phyloP scores from a whole-genome alignment of 2,329 filamentous ascomycete species.

The Dothideomycetidae sp. region DNA sequence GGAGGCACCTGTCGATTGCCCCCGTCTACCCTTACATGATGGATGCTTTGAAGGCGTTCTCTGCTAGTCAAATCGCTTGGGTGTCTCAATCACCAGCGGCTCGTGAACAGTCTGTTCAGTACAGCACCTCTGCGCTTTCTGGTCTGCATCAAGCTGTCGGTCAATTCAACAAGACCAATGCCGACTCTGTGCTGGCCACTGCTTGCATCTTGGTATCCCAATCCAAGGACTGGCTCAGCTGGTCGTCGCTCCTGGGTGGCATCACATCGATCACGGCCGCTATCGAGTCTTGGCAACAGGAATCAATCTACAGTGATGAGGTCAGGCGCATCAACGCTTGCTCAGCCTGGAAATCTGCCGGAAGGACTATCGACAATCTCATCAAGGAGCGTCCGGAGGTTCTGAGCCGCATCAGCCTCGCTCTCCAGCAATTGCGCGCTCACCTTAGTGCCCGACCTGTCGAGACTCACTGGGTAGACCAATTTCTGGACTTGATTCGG shows the following conservation, averaged over 20 bases:
- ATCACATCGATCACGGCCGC: slow-evolving; percentile 78
- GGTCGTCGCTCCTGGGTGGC: slow-evolving; percentile 85
- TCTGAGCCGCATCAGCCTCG: slow-evolving; percentile 28
- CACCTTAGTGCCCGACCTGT: slow-evolving; percentile 31
- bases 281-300: slow-evolving; percentile 84
- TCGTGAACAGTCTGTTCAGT: slow-evolving; percentile 76
- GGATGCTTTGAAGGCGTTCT: slow-evolving; percentile 82
- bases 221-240: slow-evolving; percentile 85
- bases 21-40: slow-evolving; percentile 78
- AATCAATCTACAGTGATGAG: slow-evolving; percentile 73
- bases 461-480: slow-evolving; percentile 35
- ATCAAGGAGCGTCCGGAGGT: slow-evolving; percentile 12
- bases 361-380: not conserved
- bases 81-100: slow-evolving; percentile 74
- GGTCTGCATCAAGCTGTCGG: slow-evolving; percentile 80
- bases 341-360: slow-evolving; percentile 1
- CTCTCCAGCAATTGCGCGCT: slow-evolving; percentile 30
- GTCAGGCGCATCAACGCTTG: slow-evolving; percentile 32
- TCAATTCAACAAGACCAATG: slow-evolving; percentile 70
- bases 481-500: slow-evolving; percentile 34
- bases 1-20: slow-evolving; percentile 67
- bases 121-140: slow-evolving; percentile 71
- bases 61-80: slow-evolving; percentile 88
- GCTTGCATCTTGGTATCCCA: slow-evolving; percentile 93
- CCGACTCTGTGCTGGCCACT: slow-evolving; percentile 80